Evolutionary conservation across 768 basidiomycete genomes (phyloP).

Genomic region (Agaricus bisporus): DNA sequence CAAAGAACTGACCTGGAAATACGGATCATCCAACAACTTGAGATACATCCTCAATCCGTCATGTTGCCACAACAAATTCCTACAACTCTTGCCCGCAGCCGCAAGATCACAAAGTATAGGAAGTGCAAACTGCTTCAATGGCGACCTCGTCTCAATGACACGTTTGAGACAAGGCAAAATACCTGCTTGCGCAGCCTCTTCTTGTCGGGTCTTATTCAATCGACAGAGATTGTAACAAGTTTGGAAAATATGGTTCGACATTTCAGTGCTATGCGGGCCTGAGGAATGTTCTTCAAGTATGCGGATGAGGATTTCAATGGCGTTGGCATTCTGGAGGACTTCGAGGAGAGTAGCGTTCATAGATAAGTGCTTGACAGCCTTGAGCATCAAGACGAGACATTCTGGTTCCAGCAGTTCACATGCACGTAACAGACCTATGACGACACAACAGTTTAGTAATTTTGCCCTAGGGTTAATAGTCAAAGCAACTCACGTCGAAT

Average conservation of each 20-base stretch:
- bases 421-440: conserved; percentile 74
- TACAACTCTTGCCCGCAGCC: conserved; percentile 89
- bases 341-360: conserved; percentile 90
- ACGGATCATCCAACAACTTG: conserved; percentile 73
- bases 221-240: conserved; percentile 96
- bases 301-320: conserved; percentile 84
- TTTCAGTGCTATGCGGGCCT: conserved; percentile 86
- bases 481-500: conserved; percentile 64
- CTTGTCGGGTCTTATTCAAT: conserved; percentile 89
- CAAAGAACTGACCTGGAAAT: conserved; percentile 88
- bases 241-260: conserved; percentile 96
- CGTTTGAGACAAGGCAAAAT: conserved; percentile 89
- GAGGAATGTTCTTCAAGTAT: conserved; percentile 78
- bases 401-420: conserved; percentile 86
- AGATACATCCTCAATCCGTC: conserved; percentile 83
- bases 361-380: conserved; percentile 93
- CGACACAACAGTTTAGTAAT: background rate
- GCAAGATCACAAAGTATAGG: conserved; percentile 96
- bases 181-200: conserved; percentile 94
- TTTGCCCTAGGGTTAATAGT: background rate
- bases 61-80: conserved; percentile 88
- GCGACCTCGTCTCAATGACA: conserved; percentile 84
- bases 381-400: conserved; percentile 82
- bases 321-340: conserved; percentile 92
- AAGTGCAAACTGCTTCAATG: conserved; percentile 93